These are phyloP conservation scores for Nitzschia sp. DNA, from an alignment of 108 stramenopile genomes.

Conservation along the genomic window DNA sequence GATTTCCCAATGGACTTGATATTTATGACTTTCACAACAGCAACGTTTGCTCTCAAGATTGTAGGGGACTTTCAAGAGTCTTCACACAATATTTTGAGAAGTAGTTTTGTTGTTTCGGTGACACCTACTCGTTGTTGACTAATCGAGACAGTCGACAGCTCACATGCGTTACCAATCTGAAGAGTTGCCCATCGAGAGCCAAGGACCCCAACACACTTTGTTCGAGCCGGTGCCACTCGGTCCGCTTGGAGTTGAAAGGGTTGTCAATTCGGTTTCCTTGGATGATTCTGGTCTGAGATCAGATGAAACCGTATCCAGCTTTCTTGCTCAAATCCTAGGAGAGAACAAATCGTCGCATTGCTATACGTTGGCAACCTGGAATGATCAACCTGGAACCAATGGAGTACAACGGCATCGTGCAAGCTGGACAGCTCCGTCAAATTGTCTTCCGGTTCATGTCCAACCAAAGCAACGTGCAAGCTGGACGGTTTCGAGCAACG, in stretches of 20 bases:
- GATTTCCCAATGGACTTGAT: too few species aligned
- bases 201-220: not conserved
- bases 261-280: slow-evolving; percentile 1
- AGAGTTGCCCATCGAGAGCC: not conserved
- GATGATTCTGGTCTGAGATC: not conserved
- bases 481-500: not conserved
- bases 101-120: too few species aligned
- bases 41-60: too few species aligned
- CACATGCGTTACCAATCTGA: not conserved
- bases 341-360: not conserved
- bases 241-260: not conserved
- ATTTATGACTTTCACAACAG: too few species aligned
- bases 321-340: not conserved
- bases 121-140: too few species aligned
- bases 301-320: not conserved
- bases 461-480: slow-evolving; percentile 1
- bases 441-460: not conserved
- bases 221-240: slow-evolving; percentile 3
- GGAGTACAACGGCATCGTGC: not conserved
- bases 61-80: too few species aligned
- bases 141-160: too few species aligned
- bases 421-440: not conserved
- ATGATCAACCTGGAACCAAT: not conserved
- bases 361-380: not conserved
- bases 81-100: too few species aligned